Base-by-base conservation (phyloP, 2,329 filamentous ascomycete genomes). In the Stemphylium vesicarium region DNA sequence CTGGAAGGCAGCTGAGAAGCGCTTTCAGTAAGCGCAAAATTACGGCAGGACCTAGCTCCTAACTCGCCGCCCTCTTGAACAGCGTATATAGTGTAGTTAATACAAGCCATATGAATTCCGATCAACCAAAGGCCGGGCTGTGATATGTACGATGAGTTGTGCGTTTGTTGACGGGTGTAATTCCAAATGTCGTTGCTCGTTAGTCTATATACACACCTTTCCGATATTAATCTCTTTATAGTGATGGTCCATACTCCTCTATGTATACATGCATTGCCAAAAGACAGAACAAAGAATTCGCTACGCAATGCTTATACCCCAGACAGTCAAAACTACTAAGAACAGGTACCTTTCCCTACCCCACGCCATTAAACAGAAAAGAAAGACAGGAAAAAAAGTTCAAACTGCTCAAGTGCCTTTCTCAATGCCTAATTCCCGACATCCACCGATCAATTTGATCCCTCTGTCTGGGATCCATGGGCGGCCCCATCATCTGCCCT, bases 1-100 rank as follows among this genome's bases (percentile, higher is more conserved):
- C 87, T 97, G 93, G 93, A 92, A 92, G 85, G 86, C 89, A 29
- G 93, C 92, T 39, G 88, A 90, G 76, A 86, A 88, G 82, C 86
- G 91, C 63, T 92, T 91, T 72, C 77, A 81, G 68, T 84, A 59
- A 29, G 44, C 9, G 4, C 22, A 12, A n/a, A 6, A 37, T 12
- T 4, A 18, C 46, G 51, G 46, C 39, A 44, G 51, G 39, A 38
- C 33, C 11, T 11, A 11, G 51, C 41, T 54, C 45, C 46, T 39
- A 54, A 44, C 46, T 45, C 46, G 40, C 46, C 47, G 26, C 26
- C 13, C 7, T 12, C 44, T 18, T 40, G 16, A 10, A 40, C 22
- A 44, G 39, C 12, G 35, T 29, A 26, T 35, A n/a, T 54, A 50
- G 46, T 39, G 26, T 54, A 54, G 46, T 24, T 50, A 45, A 54